Conservation (phyloP, 2,329 filamentous ascomycete species). For the Trichoderma polysporum region DNA sequence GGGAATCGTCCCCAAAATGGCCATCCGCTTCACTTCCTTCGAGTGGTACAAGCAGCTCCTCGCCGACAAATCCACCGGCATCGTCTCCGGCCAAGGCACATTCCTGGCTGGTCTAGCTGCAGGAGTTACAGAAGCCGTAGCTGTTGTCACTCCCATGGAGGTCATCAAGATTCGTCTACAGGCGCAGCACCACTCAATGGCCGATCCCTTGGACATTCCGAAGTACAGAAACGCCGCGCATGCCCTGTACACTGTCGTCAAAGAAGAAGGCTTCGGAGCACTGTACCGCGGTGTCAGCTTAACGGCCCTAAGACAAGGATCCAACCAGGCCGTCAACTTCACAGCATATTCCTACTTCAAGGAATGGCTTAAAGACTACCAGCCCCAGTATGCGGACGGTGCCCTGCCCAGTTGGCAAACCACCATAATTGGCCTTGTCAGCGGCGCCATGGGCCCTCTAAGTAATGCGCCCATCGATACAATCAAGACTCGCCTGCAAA, state of each 20-base stretch:
- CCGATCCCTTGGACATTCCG: slow-evolving; percentile 90
- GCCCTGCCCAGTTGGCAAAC: slow-evolving; percentile 87
- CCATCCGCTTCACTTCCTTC: slow-evolving; percentile 96
- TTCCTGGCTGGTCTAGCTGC: slow-evolving; percentile 79
- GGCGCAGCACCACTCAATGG: slow-evolving; percentile 97
- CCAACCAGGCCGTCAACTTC: slow-evolving; percentile 98
- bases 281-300: slow-evolving; percentile 92
- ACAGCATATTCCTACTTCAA: slow-evolving; percentile 96
- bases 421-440: slow-evolving; percentile 83
- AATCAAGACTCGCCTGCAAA: slow-evolving; percentile 96
- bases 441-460: slow-evolving; percentile 91
- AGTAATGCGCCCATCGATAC: slow-evolving; percentile 98
- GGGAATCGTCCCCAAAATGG: slow-evolving; percentile 98
- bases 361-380: slow-evolving; percentile 67
- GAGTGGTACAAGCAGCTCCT: slow-evolving; percentile 89
- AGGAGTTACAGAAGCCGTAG: slow-evolving; percentile 93
- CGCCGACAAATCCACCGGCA: slow-evolving; percentile 65
- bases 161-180: slow-evolving; percentile 98
- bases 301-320: slow-evolving; percentile 90
- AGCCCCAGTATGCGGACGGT: slow-evolving; percentile 63
- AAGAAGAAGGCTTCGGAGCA: slow-evolving; percentile 84
- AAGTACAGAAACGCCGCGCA: slow-evolving; percentile 95
- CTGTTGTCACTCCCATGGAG: slow-evolving; percentile 97
- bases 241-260: slow-evolving; percentile 80
- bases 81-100: slow-evolving; percentile 68